phyloP scores from a whole-genome alignment of 192 early-diverging fungal genomes.

The Backusella liffmaniae region DNA sequence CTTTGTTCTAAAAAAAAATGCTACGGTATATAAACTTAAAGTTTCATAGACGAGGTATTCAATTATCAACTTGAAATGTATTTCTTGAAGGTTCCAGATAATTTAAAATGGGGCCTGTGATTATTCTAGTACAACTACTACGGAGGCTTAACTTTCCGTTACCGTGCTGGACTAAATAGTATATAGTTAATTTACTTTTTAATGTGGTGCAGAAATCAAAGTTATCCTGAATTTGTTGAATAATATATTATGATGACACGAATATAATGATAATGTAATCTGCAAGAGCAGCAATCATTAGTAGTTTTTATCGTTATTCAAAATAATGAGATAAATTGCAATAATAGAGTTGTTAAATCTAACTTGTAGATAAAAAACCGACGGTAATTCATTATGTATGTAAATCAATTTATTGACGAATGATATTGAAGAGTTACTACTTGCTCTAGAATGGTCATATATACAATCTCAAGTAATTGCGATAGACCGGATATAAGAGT shows the following conservation, averaged over 20 bases:
- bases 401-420: background rate
- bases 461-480: background rate
- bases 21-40: background rate
- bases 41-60: background rate
- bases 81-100: background rate
- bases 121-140: background rate
- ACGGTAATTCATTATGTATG: background rate
- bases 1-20: background rate
- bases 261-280: background rate
- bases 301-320: background rate
- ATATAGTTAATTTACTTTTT: slow-evolving; percentile 1
- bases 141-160: background rate
- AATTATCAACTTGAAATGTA: background rate
- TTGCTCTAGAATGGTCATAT: background rate
- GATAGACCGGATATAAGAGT: background rate
- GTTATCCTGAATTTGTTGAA: background rate
- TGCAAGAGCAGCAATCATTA: background rate
- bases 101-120: too few relatives aligned
- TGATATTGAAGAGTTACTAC: background rate
- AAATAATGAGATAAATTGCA: background rate
- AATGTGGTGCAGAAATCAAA: slow-evolving; percentile 6
- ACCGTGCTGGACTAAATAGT: background rate
- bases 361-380: background rate
- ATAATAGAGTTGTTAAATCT: background rate
- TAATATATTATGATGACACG: background rate